phyloP scores from a whole-genome alignment of 148 eudicot genomes.

The Chenopodium suecicum region DNA sequence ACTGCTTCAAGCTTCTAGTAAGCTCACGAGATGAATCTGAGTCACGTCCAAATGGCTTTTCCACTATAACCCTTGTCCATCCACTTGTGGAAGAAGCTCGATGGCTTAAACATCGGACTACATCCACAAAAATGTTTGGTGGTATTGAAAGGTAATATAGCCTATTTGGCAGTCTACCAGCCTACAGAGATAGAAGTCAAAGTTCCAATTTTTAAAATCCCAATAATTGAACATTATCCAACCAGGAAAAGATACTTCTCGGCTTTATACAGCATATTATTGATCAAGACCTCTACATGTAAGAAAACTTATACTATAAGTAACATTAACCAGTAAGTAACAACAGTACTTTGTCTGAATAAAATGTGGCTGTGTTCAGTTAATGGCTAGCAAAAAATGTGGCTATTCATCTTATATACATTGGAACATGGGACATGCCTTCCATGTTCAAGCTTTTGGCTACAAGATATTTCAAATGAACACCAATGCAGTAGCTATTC shows the following conservation, averaged over 20 bases:
- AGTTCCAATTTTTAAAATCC: background rate
- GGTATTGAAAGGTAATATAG: slow-evolving; percentile 86
- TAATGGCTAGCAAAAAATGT: background rate
- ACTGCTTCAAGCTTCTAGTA: slow-evolving; percentile 52
- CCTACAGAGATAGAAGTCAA: slow-evolving; percentile 34
- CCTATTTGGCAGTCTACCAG: slow-evolving; percentile 59
- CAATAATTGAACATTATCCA: background rate
- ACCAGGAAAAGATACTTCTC: background rate
- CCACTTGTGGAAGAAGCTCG: slow-evolving; percentile 67
- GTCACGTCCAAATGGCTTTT: slow-evolving; percentile 93
- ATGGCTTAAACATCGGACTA: slow-evolving; percentile 57
- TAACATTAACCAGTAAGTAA: background rate
- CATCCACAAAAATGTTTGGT: slow-evolving; percentile 78
- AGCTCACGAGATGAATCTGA: slow-evolving; percentile 62
- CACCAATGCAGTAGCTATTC: background rate
- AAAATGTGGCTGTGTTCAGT: background rate
- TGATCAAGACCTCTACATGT: background rate
- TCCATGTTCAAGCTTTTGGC: background rate
- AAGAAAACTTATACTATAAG: background rate
- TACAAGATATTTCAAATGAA: background rate
- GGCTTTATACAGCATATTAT: background rate
- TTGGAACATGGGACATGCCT: background rate
- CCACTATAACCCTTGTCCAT: slow-evolving; percentile 89
- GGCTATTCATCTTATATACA: background rate
- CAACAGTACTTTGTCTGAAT: background rate